Evolutionary conservation across 2,329 filamentous ascomycete genomes (phyloP).

Genomic region (Thelonectria rubi): DNA sequence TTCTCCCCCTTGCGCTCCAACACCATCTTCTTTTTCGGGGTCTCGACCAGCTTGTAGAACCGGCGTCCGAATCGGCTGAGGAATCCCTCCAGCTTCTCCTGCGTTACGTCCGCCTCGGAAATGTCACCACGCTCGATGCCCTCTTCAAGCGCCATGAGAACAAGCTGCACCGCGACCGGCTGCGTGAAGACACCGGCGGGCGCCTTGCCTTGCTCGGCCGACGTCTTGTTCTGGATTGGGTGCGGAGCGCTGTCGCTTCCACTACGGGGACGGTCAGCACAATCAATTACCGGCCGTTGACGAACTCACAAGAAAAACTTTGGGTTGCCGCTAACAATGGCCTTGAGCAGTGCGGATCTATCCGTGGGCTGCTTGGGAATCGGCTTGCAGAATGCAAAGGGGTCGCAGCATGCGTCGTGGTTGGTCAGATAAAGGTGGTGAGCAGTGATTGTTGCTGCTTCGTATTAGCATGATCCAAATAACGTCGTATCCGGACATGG

Average conservation of each 20-base stretch:
- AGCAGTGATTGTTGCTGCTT: slow-evolving; percentile 77
- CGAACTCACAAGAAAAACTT: slow-evolving; percentile 77
- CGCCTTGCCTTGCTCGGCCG: slow-evolving; percentile 58
- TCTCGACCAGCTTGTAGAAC: slow-evolving; percentile 52
- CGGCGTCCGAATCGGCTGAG: slow-evolving; percentile 60
- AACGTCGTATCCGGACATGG: not conserved
- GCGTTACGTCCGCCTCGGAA: slow-evolving; percentile 60
- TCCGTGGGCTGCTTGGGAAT: slow-evolving; percentile 76
- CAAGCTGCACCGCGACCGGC: slow-evolving; percentile 72
- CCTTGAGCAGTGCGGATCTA: slow-evolving; percentile 75
- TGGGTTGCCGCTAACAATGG: slow-evolving; percentile 64
- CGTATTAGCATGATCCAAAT: not conserved
- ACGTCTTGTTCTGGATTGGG: slow-evolving; percentile 65
- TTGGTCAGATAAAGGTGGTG: slow-evolving; percentile 86
- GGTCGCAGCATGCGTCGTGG: slow-evolving; percentile 72
- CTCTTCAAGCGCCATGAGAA: slow-evolving; percentile 69
- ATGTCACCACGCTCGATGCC: slow-evolving; percentile 65
- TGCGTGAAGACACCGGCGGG: slow-evolving; percentile 85
- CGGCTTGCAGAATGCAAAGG: slow-evolving; percentile 75
- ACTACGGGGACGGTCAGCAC: slow-evolving; percentile 36
- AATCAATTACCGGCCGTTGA: not conserved
- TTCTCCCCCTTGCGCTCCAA: slow-evolving; percentile 17
- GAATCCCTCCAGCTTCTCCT: slow-evolving; percentile 64
- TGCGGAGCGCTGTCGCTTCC: slow-evolving; percentile 73
- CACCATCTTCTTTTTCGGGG: slow-evolving; percentile 7